A percentile compares a stretch with the other conserved stretches of the same genome.
phyloP scores from a whole-genome alignment of 805 yeast genomes.

The Hyphopichia homilentoma region DNA sequence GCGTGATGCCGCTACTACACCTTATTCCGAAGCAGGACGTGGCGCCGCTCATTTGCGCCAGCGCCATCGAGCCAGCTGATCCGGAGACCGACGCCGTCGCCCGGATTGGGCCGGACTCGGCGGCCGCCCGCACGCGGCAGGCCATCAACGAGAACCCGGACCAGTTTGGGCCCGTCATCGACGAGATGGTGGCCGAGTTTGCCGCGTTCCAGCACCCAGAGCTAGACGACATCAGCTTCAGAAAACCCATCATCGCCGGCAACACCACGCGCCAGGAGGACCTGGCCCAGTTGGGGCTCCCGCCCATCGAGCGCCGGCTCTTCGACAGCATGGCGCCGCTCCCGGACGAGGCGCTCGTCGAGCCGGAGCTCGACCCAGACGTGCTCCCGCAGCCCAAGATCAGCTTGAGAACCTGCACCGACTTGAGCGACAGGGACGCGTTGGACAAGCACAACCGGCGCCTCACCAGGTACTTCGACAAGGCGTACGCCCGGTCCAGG shows the following conservation, averaged over 20 bases:
- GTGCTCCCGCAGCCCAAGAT: no score
- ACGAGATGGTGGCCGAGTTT: slow-evolving; percentile 16
- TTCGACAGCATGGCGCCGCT: slow-evolving; percentile 8
- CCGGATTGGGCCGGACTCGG: slow-evolving; percentile 3
- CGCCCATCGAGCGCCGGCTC: slow-evolving; percentile 11
- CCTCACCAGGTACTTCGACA: not conserved
- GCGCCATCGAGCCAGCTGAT: slow-evolving; percentile 7
- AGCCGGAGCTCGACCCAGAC: slow-evolving; percentile 4
- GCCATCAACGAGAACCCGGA: slow-evolving; percentile 11
- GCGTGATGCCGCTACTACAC: slow-evolving; percentile 24
- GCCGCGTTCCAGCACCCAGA: slow-evolving; percentile 18
- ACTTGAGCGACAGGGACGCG: not conserved
- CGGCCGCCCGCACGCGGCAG: slow-evolving; percentile 6
- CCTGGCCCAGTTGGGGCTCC: slow-evolving; percentile 5
- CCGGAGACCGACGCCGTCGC: slow-evolving; percentile 4
- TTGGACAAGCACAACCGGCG: not conserved
- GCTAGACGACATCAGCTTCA: slow-evolving; percentile 29
- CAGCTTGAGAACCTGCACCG: not conserved
- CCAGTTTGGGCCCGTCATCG: slow-evolving; percentile 8
- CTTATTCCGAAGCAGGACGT: slow-evolving; percentile 25
- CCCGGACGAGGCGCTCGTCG: slow-evolving; percentile 8
- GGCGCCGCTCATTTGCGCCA: slow-evolving; percentile 12
- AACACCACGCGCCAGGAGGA: not conserved
- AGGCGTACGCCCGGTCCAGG: no score
- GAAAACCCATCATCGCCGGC: slow-evolving; percentile 19